Base-by-base conservation (phyloP, 2,329 filamentous ascomycete species). In the Alternaria solani region DNA sequence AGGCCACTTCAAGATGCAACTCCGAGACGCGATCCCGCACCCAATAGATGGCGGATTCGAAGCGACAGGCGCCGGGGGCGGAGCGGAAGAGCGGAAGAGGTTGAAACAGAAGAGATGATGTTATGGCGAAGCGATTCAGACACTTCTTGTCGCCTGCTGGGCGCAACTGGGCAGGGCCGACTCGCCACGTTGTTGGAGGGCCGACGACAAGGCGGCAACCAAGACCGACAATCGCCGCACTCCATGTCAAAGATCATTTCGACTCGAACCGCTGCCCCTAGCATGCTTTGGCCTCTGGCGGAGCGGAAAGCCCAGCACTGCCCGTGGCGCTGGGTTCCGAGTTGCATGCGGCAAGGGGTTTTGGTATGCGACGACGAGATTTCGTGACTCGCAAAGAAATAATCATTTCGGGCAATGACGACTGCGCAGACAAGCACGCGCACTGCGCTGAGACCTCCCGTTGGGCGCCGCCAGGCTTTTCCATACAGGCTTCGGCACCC, bases 1-100 rank as follows among this genome's bases (percentile, higher is more conserved):
- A 67, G 59, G 44, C 65, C 65, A 66, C 51, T 53, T 39, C 34
- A 34, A 51, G 39, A 26, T 23, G 23, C 53, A 51, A 44, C 43
- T 44, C 25, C 57, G 23, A 36, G 30, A 47, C 38, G 39, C 44
- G 30, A 44, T 56, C 18, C 57, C 57, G 57, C 52, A 46, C 46
- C 57, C 44, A 51, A 18, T 14, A 28, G 51, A 39, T 23, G 23
- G 32, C 52, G 49, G 39, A 25, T 56, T 41, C 30, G 25, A 44
- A 43, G 28, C 23, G 38, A 44, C 25, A 25, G 30, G 25, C 39
- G 30, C 39, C 16, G 16, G 57, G 57, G 57, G 57, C 46, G 57
- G 57, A 38, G 57, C 52, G 57, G 57, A 49, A 49, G 46, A 53
- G 51, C 51, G 39, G 51, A 42, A 53, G 38, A 32, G 16, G 39